Base-by-base conservation (phyloP, 208 protist species). In the Histomonas meleagridis region DNA sequence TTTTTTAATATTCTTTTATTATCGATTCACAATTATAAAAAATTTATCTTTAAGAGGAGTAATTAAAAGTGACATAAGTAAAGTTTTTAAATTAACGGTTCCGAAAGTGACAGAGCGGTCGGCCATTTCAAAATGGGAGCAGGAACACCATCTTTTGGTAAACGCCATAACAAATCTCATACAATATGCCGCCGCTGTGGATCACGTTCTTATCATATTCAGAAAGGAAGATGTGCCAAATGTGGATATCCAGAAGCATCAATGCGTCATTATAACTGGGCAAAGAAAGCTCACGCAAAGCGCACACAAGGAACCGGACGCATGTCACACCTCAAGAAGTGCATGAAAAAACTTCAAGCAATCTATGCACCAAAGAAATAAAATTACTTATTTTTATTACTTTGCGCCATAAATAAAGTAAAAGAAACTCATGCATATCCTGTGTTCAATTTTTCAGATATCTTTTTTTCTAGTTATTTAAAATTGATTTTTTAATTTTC, bases 231-330 rank as follows among this genome's bases (percentile, higher is more conserved):
- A 49, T 92, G 91, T 55, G 91, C 91, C 35, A 43, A 53, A 23
- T 92, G 91, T 35, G 91, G 91, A 32, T 92, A 90, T 49, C 91
- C 91, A 60, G 91, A 92, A 76, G 35, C 55, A 23, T 55, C 70
- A 81, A 92, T 92, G 91, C 91, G 91, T 48, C 91, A 81, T 40
- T 92, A 92, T 55, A 53, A 76, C 57, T 92, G 91, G 91, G 62
- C 0, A 46, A 70, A 92, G 62, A 92, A 92, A 55, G 91, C 91
- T 28, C 70, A 92, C 70, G 40, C 35, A 23, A 60, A 81, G 91
- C 40, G 91, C 10, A 10, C 91, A 48, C 46, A 78, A 18, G 91
- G 91, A 7, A 46, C 60, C 38, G 91, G 91, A 10, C 23, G 53
- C 38, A 78, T 78, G 55, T 14, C 53, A 16, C 79, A 92, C 51